Conservation (phyloP, 1,284 basidiomycete genomes). For the Rhodotorula sp. region DNA sequence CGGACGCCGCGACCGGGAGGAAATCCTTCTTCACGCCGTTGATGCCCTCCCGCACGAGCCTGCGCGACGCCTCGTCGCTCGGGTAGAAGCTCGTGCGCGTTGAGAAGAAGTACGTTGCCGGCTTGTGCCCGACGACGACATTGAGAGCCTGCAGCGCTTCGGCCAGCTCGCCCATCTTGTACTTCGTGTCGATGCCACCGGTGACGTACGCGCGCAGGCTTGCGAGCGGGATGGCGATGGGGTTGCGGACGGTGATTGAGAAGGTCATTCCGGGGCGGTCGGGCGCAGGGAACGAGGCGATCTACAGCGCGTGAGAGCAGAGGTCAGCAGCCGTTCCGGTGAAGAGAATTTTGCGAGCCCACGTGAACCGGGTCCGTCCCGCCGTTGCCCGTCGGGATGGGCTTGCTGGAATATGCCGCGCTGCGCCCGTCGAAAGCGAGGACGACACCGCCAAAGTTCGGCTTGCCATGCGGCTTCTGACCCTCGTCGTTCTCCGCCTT, state of each 20-base stretch:
- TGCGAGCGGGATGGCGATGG: constrained; percentile 8
- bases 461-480: too few species aligned
- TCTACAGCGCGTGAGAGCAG: background rate
- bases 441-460: background rate
- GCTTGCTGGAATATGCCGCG: constrained; percentile 3
- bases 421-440: constrained; percentile 19
- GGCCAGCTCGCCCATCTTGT: background rate
- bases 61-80: background rate
- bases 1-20: background rate
- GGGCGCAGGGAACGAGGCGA: background rate
- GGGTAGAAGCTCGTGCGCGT: constrained; percentile 20
- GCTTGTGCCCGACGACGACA: constrained; percentile 14
- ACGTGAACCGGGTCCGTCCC: background rate
- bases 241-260: constrained; percentile 13
- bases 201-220: constrained; percentile 14
- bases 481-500: background rate
- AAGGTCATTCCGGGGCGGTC: constrained; percentile 11
- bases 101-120: constrained; percentile 7
- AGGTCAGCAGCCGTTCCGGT: background rate
- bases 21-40: background rate
- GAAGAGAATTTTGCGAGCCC: background rate
- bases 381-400: background rate
- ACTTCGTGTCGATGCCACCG: background rate
- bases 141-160: constrained; percentile 30
- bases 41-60: background rate